phyloP scores from a whole-genome alignment of 2,329 filamentous ascomycete species.

The Neurospora crassa region DNA sequence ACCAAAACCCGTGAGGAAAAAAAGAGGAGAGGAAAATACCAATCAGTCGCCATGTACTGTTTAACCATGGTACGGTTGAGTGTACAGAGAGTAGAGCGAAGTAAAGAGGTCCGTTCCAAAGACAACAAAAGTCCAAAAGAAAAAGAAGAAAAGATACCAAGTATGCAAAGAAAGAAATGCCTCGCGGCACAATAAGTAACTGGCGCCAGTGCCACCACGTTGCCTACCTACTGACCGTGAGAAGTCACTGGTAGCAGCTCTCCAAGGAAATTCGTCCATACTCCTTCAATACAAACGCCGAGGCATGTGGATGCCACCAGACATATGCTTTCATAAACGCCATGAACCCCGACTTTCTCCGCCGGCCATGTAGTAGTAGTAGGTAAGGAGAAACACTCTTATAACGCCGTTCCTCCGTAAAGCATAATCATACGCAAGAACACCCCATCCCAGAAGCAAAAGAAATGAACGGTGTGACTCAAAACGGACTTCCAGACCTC shows the following conservation, averaged over 20 bases:
- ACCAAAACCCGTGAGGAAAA: background rate
- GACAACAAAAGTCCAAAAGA: background rate
- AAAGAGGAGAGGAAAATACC: background rate
- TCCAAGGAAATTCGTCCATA: too few relatives aligned
- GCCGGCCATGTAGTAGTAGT: background rate
- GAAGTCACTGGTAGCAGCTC: too few relatives aligned
- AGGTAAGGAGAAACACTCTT: background rate
- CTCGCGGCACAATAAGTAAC: background rate
- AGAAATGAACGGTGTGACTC: background rate
- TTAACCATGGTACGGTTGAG: background rate
- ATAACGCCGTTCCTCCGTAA: background rate
- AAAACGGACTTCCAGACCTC: background rate
- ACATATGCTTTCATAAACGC: background rate
- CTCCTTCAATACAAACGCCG: too few relatives aligned
- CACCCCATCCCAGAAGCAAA: background rate
- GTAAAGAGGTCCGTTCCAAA: background rate
- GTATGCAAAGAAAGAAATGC: background rate
- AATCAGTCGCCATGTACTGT: background rate
- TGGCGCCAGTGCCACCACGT: too few relatives aligned
- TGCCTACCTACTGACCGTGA: too few relatives aligned
- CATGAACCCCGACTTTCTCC: background rate
- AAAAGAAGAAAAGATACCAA: background rate
- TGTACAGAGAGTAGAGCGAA: background rate
- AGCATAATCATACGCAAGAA: background rate
- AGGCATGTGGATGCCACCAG: too few relatives aligned